Conservation (phyloP, 1,284 basidiomycete genomes). For the Cronartium ribicola region DNA sequence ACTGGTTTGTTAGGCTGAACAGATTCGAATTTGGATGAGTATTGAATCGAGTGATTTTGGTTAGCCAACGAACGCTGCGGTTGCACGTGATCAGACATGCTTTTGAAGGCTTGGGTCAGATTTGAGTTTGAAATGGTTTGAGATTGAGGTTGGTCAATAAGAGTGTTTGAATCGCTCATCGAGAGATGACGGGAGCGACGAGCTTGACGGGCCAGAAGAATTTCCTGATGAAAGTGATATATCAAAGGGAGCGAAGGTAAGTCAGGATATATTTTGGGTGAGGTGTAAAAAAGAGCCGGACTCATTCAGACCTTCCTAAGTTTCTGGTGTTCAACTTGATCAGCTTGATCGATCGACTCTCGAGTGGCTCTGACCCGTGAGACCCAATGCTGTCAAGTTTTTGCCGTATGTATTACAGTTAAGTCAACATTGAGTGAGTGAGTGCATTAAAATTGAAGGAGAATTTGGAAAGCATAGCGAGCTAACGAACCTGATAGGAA, state of each 20-base stretch:
- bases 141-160: not conserved
- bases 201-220: not conserved
- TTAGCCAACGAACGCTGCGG: constrained; percentile 13
- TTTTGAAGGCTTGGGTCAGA: not conserved
- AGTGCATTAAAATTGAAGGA: not conserved
- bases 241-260: not conserved
- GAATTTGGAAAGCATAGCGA: not conserved
- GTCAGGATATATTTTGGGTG: not conserved
- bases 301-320: not conserved
- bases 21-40: constrained; percentile 26
- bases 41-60: constrained; percentile 34
- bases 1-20: constrained; percentile 15
- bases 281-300: not conserved
- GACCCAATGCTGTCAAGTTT: not conserved
- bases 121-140: not conserved
- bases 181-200: not conserved
- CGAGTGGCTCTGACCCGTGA: constrained; percentile 5
- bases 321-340: constrained; percentile 12
- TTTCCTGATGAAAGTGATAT: not conserved
- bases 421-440: not conserved
- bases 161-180: not conserved
- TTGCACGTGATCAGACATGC: constrained; percentile 16
- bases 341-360: constrained; percentile 5
- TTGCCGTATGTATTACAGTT: not conserved
- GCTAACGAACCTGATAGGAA: not conserved